These are phyloP conservation scores for Fraxinus dipetala DNA, from an alignment of 305 asterid species.

Conservation along the genomic window DNA sequence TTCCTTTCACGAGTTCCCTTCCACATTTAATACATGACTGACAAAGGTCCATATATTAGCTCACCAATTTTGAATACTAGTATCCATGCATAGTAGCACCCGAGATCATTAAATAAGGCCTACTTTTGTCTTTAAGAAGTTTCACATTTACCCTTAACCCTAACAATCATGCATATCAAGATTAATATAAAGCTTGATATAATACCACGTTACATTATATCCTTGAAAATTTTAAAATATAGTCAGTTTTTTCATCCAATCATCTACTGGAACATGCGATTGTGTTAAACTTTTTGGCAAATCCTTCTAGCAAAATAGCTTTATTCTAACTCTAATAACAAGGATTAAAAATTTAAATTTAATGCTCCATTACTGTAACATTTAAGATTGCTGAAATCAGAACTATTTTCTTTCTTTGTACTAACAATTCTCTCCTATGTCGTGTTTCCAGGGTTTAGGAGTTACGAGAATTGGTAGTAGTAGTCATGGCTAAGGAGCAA, in stretches of 20 bases:
- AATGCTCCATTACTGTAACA: not conserved
- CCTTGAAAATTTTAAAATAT: too few species aligned
- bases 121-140: not conserved
- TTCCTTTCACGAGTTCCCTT: not conserved
- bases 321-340: too few species aligned
- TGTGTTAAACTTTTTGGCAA: too few species aligned
- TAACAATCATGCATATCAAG: too few species aligned
- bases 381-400: not conserved
- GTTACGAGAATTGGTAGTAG: not conserved
- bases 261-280: too few species aligned
- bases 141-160: not conserved
- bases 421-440: not conserved
- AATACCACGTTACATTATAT: too few species aligned
- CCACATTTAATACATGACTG: not conserved
- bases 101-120: not conserved
- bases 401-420: not conserved
- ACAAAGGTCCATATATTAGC: not conserved
- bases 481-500: conserved; percentile 29
- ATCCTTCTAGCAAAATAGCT: too few species aligned
- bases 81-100: not conserved
- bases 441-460: not conserved
- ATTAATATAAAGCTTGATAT: too few species aligned
- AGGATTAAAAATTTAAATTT: not conserved
- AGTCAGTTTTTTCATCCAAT: too few species aligned
- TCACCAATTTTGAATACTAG: conserved; percentile 1